Conservation (phyloP, 1,139 yeast species). For the Zygoascus meyerae region DNA sequence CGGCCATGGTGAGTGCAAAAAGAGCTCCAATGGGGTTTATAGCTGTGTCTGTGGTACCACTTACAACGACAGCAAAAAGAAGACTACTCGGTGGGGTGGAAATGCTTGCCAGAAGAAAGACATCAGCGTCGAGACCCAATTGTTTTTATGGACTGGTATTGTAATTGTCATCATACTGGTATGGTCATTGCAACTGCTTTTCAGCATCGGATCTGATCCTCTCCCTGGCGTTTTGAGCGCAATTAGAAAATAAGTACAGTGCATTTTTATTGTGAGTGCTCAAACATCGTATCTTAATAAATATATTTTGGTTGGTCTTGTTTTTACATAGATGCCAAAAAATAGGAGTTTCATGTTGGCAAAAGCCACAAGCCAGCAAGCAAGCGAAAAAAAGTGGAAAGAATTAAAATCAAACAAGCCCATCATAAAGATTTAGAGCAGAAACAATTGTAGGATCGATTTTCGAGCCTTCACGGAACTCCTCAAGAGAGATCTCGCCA, state of each 20-base stretch:
- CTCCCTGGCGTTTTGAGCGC: constrained; percentile 66
- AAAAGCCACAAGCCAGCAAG: too few species aligned
- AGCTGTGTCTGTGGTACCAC: constrained; percentile 55
- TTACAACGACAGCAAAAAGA: constrained; percentile 40
- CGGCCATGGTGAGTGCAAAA: constrained; percentile 56
- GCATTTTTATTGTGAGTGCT: not conserved
- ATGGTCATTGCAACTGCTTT: constrained; percentile 51
- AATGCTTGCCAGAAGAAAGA: constrained; percentile 61
- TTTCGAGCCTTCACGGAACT: constrained; percentile 75
- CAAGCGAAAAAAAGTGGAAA: not conserved
- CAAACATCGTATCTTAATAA: constrained; percentile 1
- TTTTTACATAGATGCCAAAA: not conserved
- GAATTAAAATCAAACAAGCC: constrained; percentile 29
- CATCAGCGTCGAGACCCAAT: constrained; percentile 55
- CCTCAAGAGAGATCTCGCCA: constrained; percentile 67
- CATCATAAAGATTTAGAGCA: constrained; percentile 67
- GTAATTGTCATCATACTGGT: constrained; percentile 43
- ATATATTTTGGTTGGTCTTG: constrained; percentile 5
- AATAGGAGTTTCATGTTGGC: too few species aligned
- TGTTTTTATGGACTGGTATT: constrained; percentile 61
- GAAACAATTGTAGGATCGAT: constrained; percentile 75
- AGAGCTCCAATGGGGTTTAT: constrained; percentile 39
- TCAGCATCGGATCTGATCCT: constrained; percentile 51
- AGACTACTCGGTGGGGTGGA: constrained; percentile 65
- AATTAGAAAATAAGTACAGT: constrained; percentile 37